Evolutionary conservation across 768 basidiomycete species (phyloP), one percentile per base, ranked within the genome.

Genomic region (Trametes cinnabarina): DNA sequence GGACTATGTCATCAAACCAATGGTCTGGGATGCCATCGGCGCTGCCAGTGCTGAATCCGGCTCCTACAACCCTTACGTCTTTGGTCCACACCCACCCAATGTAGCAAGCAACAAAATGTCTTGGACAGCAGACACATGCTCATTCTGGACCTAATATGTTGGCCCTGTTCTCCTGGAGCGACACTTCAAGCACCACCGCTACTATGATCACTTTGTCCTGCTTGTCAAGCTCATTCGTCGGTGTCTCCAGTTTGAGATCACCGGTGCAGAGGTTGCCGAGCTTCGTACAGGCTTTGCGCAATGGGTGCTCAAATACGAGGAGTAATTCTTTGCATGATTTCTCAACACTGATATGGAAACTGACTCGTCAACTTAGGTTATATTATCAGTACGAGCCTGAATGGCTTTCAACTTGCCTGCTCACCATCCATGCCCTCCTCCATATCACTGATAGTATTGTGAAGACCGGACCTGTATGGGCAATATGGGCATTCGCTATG

Each of bases 11-110:
- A 58, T 78, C 15, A n/a, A 26, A 0, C 15, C 43, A 11, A 52
- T 59, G 0, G 68, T 79, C 1, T 80, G 79, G 80, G 68, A 77
- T n/a, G 72, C 69, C 0, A 73, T 82, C 41, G 74, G 78, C 0
- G 48, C 58, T 2, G 76, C 65, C 9, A 63, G 55, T n/a, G 70
- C 68, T 0, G 40, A n/a, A 20, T 63, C 74, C 12, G 72, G 74
- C 0, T 43, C 54, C 4, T 74, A 72, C 0, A 78, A 79, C 35
- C 79, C 79, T 0, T 69, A 68, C 1, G 68, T 69, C 2, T 81
- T 69, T 71, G 73, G 74, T 12, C 58, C 66, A n/a, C 67, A 67
- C 1, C 63, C 72, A 0, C 76, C 73, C 0, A 71, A 79, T 51
- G 54, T 77, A 37, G 65, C 65, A 1, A 63, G 53, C 19, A 71